Evolutionary conservation across 2,329 filamentous ascomycete genomes (phyloP), one percentile per base, ranked within the genome.

Genomic region (Cladosporium sp.): DNA sequence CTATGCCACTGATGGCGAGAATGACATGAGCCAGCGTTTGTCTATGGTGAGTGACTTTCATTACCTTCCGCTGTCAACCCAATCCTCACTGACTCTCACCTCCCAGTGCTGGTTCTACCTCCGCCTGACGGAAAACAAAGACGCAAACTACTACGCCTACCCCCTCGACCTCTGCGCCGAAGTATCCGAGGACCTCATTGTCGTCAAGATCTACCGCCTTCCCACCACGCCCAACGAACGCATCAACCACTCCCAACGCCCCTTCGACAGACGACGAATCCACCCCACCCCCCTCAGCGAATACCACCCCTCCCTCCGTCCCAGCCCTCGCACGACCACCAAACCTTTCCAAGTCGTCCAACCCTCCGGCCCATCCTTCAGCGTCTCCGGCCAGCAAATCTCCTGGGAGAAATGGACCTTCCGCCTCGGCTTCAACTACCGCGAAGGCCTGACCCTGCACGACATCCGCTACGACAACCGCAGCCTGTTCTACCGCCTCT

Each of bases 281-380:
- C 75, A 79, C 62, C 70, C 80, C 2, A 70, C 76, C 55, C 76
- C 78, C 50, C 67, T 75, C 7, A 50, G 47, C 29, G 51, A 53
- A 20, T 53, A 53, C 32, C 45, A 53, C 19, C 47, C 51, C 13
- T 34, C 18, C 32, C 42, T 53, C 11, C 43, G 40, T 40, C 39
- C 45, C 15, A 22, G 24, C 9, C 45, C 51, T 11, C 22, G 51
- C 15, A 42, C 40, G 22, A 50, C 45, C 3, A 58, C 70, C 13
- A 88, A 86, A 65, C 85, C 85, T 4, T 78, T 89, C 62, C 80
- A 86, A 57, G 81, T 90, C 47, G 76, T 80, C 2, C 86, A 89
- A 53, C 80, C 80, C 0, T 79, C 85, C 18, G 84, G 84, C 0
- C 76, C 83, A 0, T 84, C 80, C 1, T 88, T 88, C 66, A 71